These are phyloP conservation scores for Xylogone sp. DNA, from an alignment of 2,329 filamentous ascomycete genomes.

Conservation along the genomic window DNA sequence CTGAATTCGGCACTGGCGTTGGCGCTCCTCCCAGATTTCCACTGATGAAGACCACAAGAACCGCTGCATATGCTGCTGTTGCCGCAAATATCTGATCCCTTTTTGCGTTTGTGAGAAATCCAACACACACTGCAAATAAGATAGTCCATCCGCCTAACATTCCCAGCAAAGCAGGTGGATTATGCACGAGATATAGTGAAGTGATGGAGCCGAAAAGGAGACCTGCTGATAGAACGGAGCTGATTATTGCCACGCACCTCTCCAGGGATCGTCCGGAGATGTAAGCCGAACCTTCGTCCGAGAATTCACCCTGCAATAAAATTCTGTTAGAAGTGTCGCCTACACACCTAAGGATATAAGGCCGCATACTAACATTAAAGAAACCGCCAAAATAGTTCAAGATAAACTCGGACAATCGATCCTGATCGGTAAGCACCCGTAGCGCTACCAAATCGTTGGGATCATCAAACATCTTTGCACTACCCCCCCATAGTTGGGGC, in stretches of 20 bases:
- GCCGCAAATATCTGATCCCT: conserved; percentile 11
- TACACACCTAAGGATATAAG: background rate
- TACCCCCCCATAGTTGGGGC: conserved; percentile 12
- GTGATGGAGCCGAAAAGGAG: conserved; percentile 11
- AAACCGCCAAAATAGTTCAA: background rate
- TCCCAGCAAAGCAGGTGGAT: conserved; percentile 1
- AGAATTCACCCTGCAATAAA: too few species aligned
- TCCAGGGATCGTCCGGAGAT: too few species aligned
- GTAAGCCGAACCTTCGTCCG: background rate
- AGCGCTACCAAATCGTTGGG: conserved; percentile 19
- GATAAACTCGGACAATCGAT: conserved; percentile 21
- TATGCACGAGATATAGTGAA: conserved; percentile 6
- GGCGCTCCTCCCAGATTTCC: conserved; percentile 1
- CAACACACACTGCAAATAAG: conserved; percentile 6
- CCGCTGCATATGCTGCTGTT: conserved; percentile 9
- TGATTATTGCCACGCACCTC: conserved; percentile 5
- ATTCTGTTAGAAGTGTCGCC: too few species aligned
- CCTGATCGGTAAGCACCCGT: conserved; percentile 13
- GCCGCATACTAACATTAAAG: background rate
- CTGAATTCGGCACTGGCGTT: too few species aligned
- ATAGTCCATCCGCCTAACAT: conserved; percentile 7
- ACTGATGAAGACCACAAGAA: conserved; percentile 3
- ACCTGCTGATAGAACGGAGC: conserved; percentile 5
- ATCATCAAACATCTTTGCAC: conserved; percentile 10
- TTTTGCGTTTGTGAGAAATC: conserved; percentile 8